Evolutionary conservation across 768 basidiomycete species (phyloP).

Genomic region (Obba rivulosa): DNA sequence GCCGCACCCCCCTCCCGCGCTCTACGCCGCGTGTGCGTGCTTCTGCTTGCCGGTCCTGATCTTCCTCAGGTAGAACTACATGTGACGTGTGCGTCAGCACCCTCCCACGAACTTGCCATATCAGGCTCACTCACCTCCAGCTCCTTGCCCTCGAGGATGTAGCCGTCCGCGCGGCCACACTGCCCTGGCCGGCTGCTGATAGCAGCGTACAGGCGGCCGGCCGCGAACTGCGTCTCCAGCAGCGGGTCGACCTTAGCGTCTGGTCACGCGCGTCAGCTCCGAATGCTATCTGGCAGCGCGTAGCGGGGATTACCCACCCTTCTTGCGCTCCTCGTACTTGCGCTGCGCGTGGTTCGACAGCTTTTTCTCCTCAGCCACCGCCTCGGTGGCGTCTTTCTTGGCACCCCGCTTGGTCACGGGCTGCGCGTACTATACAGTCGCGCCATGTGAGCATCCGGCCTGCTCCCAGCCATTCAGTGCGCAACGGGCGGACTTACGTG

Average conservation of each 20-base stretch:
- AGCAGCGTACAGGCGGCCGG: conserved; percentile 91
- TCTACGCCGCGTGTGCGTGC: conserved; percentile 59
- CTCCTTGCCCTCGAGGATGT: conserved; percentile 97
- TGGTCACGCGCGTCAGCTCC: conserved; percentile 23
- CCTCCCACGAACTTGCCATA: not conserved
- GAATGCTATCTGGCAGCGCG: not conserved
- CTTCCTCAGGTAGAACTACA: conserved; percentile 91
- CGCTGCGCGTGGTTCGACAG: conserved; percentile 89
- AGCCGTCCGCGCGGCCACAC: conserved; percentile 93
- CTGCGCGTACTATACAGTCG: conserved; percentile 72
- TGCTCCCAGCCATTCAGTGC: not conserved
- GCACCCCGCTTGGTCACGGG: conserved; percentile 86
- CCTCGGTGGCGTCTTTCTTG: conserved; percentile 58
- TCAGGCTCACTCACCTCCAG: conserved; percentile 64
- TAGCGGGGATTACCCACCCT: conserved; percentile 49
- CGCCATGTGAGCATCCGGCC: not conserved
- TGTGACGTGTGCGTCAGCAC: conserved; percentile 17
- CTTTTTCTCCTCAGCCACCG: conserved; percentile 60
- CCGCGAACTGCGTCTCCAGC: conserved; percentile 85
- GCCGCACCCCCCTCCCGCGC: conserved; percentile 1
- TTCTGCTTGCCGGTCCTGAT: conserved; percentile 93
- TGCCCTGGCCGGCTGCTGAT: conserved; percentile 97
- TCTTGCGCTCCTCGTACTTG: conserved; percentile 83
- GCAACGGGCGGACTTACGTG: conserved; percentile 59
- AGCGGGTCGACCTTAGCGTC: conserved; percentile 90